A percentile compares a stretch with the other conserved stretches of the same genome.
phyloP scores from a whole-genome alignment of 805 yeast species.

The Schizosaccharomyces lindneri region DNA sequence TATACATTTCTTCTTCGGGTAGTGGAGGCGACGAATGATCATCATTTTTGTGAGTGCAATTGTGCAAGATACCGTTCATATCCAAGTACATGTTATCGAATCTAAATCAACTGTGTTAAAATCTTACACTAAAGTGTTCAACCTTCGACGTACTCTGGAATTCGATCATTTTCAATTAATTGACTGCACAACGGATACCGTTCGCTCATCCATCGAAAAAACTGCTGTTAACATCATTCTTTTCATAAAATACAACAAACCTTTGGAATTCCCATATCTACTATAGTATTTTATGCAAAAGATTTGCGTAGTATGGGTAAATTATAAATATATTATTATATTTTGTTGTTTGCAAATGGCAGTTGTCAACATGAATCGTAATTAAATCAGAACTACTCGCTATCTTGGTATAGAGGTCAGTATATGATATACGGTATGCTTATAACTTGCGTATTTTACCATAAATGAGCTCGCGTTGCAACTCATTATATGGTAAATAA shows the following conservation, averaged over 20 bases:
- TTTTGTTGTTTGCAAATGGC: background rate
- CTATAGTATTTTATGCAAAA: background rate
- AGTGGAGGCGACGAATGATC: slow-evolving; percentile 37
- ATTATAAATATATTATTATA: background rate
- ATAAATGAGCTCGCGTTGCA: too few species aligned
- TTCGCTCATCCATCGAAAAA: slow-evolving; percentile 87
- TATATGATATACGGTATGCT: too few species aligned
- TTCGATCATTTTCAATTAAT: slow-evolving; percentile 49
- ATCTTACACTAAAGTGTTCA: background rate
- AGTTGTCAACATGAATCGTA: background rate
- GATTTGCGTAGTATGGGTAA: background rate
- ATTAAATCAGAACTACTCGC: background rate
- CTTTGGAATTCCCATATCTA: slow-evolving; percentile 3
- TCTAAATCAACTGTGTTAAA: slow-evolving; percentile 7
- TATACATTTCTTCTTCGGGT: slow-evolving; percentile 77
- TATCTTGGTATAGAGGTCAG: background rate
- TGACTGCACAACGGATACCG: slow-evolving; percentile 95
- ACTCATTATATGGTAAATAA: too few species aligned
- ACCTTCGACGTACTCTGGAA: slow-evolving; percentile 34
- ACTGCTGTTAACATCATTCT: slow-evolving; percentile 18
- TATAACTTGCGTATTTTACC: too few species aligned
- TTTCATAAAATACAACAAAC: background rate
- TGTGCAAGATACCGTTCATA: slow-evolving; percentile 88
- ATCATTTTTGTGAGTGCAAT: slow-evolving; percentile 71
- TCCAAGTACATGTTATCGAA: slow-evolving; percentile 86